Percentiles rank a stretch among this genome's conserved stretches.
Conservation (phyloP, 495 filamentous ascomycete genomes). For the Penicillium simplicissimum region DNA sequence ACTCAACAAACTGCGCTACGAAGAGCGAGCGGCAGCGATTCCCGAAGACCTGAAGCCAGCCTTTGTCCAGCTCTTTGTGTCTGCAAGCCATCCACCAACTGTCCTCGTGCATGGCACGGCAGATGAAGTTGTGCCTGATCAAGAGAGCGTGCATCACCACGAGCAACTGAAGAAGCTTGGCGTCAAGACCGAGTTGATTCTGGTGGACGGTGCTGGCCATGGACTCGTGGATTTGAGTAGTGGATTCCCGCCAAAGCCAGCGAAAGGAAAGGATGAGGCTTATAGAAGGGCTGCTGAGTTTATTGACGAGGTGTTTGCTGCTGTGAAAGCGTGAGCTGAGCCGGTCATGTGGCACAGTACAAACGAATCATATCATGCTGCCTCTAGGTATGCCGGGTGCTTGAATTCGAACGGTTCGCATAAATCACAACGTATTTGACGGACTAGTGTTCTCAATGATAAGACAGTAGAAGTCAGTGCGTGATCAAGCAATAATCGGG, state of each 20-base stretch:
- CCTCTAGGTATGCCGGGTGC: not conserved
- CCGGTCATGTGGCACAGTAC: not conserved
- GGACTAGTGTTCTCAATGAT: not conserved
- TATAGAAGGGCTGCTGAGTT: not conserved
- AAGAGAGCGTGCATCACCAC: constrained; percentile 26
- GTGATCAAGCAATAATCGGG: not conserved
- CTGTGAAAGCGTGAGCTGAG: not conserved
- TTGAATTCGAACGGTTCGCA: too few species aligned
- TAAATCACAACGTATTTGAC: not conserved
- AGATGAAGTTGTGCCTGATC: constrained; percentile 30
- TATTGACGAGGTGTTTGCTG: not conserved
- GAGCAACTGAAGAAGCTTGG: constrained; percentile 18
- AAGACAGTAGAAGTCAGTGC: not conserved
- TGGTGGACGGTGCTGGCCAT: constrained; percentile 19
- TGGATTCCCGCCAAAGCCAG: constrained; percentile 5
- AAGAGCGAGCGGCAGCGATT: constrained; percentile 15
- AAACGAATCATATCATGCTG: not conserved
- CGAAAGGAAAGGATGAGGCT: not conserved
- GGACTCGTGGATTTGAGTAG: constrained; percentile 16
- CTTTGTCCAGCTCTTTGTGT: constrained; percentile 35
- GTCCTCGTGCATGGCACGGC: constrained; percentile 35
- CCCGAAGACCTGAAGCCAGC: constrained; percentile 22
- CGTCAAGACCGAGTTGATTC: constrained; percentile 17
- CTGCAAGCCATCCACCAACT: constrained; percentile 31
- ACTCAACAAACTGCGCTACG: constrained; percentile 15